Evolutionary conservation across 2,329 filamentous ascomycete genomes (phyloP), one percentile per base, ranked within the genome.

Genomic region (Fusarium udum): DNA sequence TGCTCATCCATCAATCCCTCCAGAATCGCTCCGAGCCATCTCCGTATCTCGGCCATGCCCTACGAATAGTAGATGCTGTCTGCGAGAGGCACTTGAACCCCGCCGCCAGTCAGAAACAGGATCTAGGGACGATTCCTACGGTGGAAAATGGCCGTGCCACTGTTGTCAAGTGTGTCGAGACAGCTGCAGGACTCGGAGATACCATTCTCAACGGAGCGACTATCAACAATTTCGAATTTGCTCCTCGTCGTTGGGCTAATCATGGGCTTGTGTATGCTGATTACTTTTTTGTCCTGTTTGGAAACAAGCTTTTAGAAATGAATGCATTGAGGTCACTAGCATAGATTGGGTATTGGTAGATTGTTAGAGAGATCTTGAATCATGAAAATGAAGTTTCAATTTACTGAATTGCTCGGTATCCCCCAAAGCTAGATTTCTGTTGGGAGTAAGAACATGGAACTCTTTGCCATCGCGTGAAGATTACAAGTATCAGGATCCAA

Each of bases 181-280:
- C 46, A 32, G 46, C 13, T 31, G 14, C 15, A 31, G 46, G 46
- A 14, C 26, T n/a, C 28, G 46, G 28, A 86, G 59, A 85, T 83
- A 12, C 64, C 1, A 86, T 88, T 24, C 68, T 88, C 13, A 78
- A 80, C 18, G 83, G 85, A 57, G 82, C 84, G 9, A 87, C 85
- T 3, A 84, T 85, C 16, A 86, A 86, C 61, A 84, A 85, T 69
- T 85, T 84, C 51, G 80, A 84, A 66, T 82, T 83, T 76, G 84
- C 84, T 15, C 84, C 84, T 31, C 79, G 81, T 52, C 80, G 82
- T 39, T 86, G 84, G 77, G 81, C 82, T 11, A 79, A 87, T 60
- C 85, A 86, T 75, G 85, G 85, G 2, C 67, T 87, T 26, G 85
- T 87, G 1, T 87, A 87, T 73, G 85, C 85, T 1, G 85, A 87